Base-by-base conservation (phyloP, 495 filamentous ascomycete genomes). In the Chaetomium cochliodes region DNA sequence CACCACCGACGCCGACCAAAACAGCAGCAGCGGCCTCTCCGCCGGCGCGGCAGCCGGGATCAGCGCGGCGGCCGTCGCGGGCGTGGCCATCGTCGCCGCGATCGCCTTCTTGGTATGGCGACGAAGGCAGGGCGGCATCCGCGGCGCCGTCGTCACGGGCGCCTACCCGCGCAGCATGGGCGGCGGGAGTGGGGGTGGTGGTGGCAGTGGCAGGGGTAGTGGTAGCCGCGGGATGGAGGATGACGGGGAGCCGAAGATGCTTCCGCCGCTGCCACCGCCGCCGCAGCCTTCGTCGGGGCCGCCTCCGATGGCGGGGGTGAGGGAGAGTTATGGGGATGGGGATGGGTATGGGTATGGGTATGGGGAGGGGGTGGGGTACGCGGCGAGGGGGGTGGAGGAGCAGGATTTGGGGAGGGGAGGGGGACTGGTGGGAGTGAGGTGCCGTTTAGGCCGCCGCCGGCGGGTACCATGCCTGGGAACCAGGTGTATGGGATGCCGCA, bases 11-110 rank as follows among this genome's bases (percentile, higher is more conserved):
- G 6, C 26, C 30, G 28, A 8, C 47, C 7, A 8, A 20, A 7
- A 25, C 47, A 25, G 20, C 28, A 33, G 28, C 60, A 65, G 18
- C 41, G 56, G 65, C 37, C 54, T 72, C 44, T 62, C 64, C 16
- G 26, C 67, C 4, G 70, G 70, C 22, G 61, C 67, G 16, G 70
- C 70, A 62, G 70, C 70, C 1, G 70, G 70, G 11, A 64, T 72
- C 51, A 61, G 67, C 0, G 66, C 67, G 18, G 70, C 65, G 44
- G 67, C 63, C 7, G 70, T 69, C 13, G 59, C 53, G 0, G 33
- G 41, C 15, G 44, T 65, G 0, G 60, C 60, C 9, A 26, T 63
- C 55, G 20, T 69, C 33, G 60, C 49, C 26, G 65, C 54, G 37
- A 18, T 64, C 37, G 52, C 51, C 8, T 69, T 72, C 60, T 39